A percentile compares a stretch with the other conserved stretches of the same genome.
Evolutionary conservation across 805 yeast species (phyloP).

Genomic region (Sugiyamaella americana): DNA sequence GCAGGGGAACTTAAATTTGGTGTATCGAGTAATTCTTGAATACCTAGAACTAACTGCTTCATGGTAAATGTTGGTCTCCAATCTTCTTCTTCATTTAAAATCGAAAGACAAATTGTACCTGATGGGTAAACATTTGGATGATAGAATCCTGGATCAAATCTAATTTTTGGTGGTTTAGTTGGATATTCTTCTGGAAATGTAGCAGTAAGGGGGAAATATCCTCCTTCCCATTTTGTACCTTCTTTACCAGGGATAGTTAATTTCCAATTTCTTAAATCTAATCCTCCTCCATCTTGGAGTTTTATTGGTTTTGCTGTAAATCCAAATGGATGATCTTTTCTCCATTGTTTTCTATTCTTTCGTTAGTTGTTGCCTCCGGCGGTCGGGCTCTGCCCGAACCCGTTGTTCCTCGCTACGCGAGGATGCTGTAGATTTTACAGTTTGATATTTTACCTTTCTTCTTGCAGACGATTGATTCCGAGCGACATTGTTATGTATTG

Average conservation of each 20-base stretch:
- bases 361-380: too few relatives aligned
- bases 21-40: conserved; percentile 80
- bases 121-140: conserved; percentile 98
- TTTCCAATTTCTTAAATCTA: conserved; percentile 82
- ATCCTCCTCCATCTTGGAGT: conserved; percentile 68
- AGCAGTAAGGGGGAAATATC: conserved; percentile 78
- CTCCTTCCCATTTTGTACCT: conserved; percentile 83
- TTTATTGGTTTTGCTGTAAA: conserved; percentile 88
- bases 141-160: conserved; percentile 82
- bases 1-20: conserved; percentile 98
- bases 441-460: conserved; percentile 51
- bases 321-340: conserved; percentile 97
- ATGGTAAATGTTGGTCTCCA: conserved; percentile 97
- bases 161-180: conserved; percentile 91
- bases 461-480: conserved; percentile 79
- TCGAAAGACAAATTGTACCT: conserved; percentile 91
- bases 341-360: conserved; percentile 79
- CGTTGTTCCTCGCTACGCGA: neutral
- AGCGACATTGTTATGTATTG: conserved; percentile 44
- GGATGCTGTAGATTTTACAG: neutral
- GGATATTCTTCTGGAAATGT: conserved; percentile 86
- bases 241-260: conserved; percentile 95
- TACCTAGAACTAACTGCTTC: conserved; percentile 83
- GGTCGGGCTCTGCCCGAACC: conserved; percentile 5
- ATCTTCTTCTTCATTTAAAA: conserved; percentile 89